Conservation (phyloP, 1,284 basidiomycete genomes). For the Cutaneotrichosporon sp. region DNA sequence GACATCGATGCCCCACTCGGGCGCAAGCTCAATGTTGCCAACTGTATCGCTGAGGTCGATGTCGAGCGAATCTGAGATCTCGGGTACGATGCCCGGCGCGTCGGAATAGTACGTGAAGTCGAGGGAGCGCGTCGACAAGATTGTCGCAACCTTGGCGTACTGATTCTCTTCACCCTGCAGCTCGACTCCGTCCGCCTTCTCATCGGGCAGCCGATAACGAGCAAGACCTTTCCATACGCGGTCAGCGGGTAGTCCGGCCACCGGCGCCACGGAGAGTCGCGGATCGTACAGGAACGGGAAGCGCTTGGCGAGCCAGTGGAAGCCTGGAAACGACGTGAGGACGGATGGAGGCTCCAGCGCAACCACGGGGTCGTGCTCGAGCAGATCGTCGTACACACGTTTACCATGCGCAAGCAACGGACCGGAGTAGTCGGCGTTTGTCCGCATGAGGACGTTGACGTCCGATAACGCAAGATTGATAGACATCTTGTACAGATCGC, state of each 20-base stretch:
- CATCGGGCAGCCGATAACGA: constrained; percentile 44
- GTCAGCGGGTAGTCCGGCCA: constrained; percentile 35
- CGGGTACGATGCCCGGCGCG: constrained; percentile 49
- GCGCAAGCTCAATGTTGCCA: constrained; percentile 78
- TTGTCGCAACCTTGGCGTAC: constrained; percentile 77
- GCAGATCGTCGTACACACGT: constrained; percentile 58
- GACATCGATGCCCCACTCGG: constrained; percentile 88
- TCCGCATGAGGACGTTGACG: constrained; percentile 62
- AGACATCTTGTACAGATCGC: constrained; percentile 74
- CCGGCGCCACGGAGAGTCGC: constrained; percentile 35
- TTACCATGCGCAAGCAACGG: constrained; percentile 64
- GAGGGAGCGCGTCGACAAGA: constrained; percentile 68
- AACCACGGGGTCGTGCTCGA: constrained; percentile 47
- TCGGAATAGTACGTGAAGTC: constrained; percentile 81
- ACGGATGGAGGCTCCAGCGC: constrained; percentile 34
- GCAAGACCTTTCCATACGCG: constrained; percentile 51
- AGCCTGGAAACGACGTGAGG: constrained; percentile 36
- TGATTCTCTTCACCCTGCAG: constrained; percentile 52
- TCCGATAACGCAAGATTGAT: constrained; percentile 65
- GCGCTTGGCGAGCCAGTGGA: constrained; percentile 34
- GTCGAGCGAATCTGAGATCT: constrained; percentile 48
- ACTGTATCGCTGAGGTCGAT: constrained; percentile 57
- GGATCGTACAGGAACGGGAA: constrained; percentile 38
- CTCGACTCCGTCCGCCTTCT: constrained; percentile 21
- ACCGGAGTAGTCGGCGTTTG: constrained; percentile 69